phyloP scores from a whole-genome alignment of 306 rosid species.

The Alnus rubra region DNA sequence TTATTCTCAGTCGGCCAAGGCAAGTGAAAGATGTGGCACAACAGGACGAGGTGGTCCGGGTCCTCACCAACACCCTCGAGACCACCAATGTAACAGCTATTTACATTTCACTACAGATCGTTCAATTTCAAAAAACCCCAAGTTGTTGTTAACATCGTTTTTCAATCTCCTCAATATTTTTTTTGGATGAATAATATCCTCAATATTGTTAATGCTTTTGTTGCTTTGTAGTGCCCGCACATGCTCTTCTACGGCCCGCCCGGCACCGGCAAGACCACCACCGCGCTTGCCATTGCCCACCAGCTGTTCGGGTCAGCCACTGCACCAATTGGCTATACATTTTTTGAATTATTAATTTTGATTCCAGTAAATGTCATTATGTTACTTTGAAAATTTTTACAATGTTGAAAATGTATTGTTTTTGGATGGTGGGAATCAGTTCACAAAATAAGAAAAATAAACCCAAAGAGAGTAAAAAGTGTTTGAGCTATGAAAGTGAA shows the following conservation, averaged over 20 bases:
- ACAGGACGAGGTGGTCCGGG: constrained; percentile 95
- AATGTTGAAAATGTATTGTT: not conserved
- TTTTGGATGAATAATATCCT: not conserved
- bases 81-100: constrained; percentile 61
- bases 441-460: too few species aligned
- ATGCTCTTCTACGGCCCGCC: constrained; percentile 98
- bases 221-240: constrained; percentile 69
- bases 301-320: constrained; percentile 72
- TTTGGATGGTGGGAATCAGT: too few species aligned
- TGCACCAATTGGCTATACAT: not conserved
- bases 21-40: constrained; percentile 91
- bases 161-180: not conserved
- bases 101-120: not conserved
- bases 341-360: not conserved
- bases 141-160: not conserved
- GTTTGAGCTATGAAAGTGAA: too few species aligned
- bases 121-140: not conserved
- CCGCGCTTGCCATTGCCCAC: constrained; percentile 87
- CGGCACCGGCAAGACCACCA: constrained; percentile 94
- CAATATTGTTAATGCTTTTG: not conserved
- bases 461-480: too few species aligned
- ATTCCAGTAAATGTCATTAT: not conserved
- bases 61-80: constrained; percentile 87
- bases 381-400: not conserved
- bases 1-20: constrained; percentile 72